Conservation (phyloP, 2,329 filamentous ascomycete genomes). For the Phaeosphaeria sp. region DNA sequence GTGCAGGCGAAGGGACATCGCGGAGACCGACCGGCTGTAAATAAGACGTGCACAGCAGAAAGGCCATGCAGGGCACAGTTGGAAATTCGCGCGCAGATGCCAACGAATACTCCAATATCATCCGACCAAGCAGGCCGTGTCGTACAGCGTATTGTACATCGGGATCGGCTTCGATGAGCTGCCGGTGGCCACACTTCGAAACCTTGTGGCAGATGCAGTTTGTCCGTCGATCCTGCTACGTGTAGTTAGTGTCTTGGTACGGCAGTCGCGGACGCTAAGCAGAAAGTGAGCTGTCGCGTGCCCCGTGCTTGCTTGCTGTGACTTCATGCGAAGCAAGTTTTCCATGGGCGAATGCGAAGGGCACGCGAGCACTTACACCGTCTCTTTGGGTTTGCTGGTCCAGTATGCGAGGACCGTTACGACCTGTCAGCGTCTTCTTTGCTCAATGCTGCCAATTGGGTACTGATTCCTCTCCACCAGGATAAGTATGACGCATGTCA, state of each 20-base stretch:
- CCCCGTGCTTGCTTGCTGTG: slow-evolving; percentile 1
- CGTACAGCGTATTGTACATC: background rate
- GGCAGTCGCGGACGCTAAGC: slow-evolving; percentile 5
- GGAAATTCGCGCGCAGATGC: background rate
- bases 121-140: too few species aligned
- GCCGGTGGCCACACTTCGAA: background rate
- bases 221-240: background rate
- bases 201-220: background rate
- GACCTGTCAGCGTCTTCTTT: too few species aligned
- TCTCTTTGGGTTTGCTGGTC: background rate
- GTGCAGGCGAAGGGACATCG: background rate
- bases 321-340: slow-evolving; percentile 1
- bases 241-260: background rate
- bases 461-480: background rate
- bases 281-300: slow-evolving; percentile 1
- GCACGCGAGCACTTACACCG: background rate
- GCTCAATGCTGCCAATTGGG: too few species aligned
- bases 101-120: too few species aligned
- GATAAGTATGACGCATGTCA: background rate
- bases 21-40: background rate
- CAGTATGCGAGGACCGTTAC: background rate
- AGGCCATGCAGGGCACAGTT: background rate
- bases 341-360: background rate
- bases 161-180: background rate
- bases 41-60: background rate